Evolutionary conservation across 495 filamentous ascomycete genomes (phyloP), one percentile per base, ranked within the genome.

Genomic region (Terfezia claveryi): DNA sequence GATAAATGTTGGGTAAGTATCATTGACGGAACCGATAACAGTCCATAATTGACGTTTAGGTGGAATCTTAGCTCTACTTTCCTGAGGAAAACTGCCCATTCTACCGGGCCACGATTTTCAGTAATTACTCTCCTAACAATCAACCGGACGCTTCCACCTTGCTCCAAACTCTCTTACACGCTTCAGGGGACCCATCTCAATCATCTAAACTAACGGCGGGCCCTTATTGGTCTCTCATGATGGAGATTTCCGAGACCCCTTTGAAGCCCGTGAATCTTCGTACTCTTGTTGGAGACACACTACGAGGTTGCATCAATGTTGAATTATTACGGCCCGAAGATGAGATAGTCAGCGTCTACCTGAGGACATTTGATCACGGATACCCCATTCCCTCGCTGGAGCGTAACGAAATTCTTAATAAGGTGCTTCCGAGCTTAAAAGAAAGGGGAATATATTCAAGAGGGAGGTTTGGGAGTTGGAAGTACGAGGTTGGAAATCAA

Each of bases 51-150:
- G 27, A 32, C 27, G 7, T 7, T 32, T 32, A 32, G 27, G 27
- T 32, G 27, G 27, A 32, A 32, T 46, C 17, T 8, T 60, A 83
- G 86, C 79, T 99, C 55, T 99, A 99, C 79, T 99, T 96, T 81
- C 91, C 91, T 59, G 92, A 99, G 68, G 81, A 94, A 70, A 80
- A 99, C 78, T 94, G 88, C 76, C 87, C 87, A 67, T 99, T 99
- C 80, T 99, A 99, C 76, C 87, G 91, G 64, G 91, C 91, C 65
- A 99, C 91, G 59, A 96, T 99, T 73, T 99, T 99, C 80, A 96
- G 91, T 71, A 99, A 99, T 80, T 99, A 99, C 77, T 96, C 92
- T 16, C 91, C 89, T 56, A 78, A 93, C 79, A 99, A 99, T 74
- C 91, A 96, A 72, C 91, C 91, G 17, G 72, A 80, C 54, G 73